These are phyloP conservation scores for Colletotrichum ledebouriae DNA, from an alignment of 2,329 filamentous ascomycete species.

Conservation along the genomic window DNA sequence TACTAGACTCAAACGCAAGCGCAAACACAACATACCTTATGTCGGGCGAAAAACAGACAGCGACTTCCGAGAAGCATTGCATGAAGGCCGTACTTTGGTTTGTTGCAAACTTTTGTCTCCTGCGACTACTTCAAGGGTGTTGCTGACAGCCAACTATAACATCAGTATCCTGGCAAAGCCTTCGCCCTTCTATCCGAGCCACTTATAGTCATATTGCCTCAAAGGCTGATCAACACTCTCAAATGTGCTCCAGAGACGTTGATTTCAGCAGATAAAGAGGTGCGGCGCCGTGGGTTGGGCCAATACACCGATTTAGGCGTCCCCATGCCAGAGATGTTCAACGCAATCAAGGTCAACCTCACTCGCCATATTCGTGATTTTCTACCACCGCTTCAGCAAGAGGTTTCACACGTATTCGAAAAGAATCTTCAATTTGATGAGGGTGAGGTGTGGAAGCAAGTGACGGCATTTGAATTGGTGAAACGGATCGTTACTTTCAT, in stretches of 20 bases:
- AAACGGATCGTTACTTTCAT: conserved; percentile 17
- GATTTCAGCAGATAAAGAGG: conserved; percentile 24
- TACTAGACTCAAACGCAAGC: no score
- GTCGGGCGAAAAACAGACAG: no score
- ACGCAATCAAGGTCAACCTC: conserved; percentile 27
- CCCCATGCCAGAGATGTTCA: conserved; percentile 24
- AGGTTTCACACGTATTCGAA: neutral
- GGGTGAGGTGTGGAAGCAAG: neutral
- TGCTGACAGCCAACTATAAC: neutral
- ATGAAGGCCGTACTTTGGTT: no score
- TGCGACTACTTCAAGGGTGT: no score
- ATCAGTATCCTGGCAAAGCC: conserved; percentile 8
- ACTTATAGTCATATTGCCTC: conserved; percentile 19
- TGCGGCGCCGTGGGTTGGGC: conserved; percentile 20
- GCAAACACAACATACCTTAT: no score
- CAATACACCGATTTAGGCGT: conserved; percentile 28
- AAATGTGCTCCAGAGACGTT: conserved; percentile 14
- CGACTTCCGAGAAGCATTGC: no score
- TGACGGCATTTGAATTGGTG: conserved; percentile 10
- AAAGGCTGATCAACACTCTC: neutral
- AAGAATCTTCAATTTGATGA: neutral
- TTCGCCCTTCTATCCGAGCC: conserved; percentile 23
- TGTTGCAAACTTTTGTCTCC: no score
- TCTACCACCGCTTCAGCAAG: conserved; percentile 7
- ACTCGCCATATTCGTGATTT: conserved; percentile 21